Evolutionary conservation across 495 filamentous ascomycete genomes (phyloP).

Genomic region (Bryoglossum gracile): DNA sequence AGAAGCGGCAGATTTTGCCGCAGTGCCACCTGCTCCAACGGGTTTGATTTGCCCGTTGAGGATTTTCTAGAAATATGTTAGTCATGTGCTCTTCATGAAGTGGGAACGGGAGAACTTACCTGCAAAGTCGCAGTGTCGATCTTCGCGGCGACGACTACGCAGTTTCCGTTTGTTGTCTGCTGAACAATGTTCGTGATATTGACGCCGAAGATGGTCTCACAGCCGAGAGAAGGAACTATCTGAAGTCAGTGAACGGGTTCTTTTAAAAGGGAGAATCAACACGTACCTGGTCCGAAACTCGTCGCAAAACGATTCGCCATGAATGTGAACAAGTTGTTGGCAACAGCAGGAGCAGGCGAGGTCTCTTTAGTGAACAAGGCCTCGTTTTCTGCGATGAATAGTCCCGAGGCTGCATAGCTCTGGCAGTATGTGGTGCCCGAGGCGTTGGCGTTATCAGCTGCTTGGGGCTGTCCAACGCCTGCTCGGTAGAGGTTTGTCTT

Average conservation of each 20-base stretch:
- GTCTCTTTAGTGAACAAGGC: not conserved
- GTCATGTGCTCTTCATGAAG: not conserved
- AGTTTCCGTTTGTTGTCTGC: not conserved
- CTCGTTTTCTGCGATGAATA: not conserved
- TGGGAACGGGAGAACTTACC: too few species aligned
- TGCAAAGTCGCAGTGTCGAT: not conserved
- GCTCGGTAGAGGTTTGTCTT: conserved; percentile 3
- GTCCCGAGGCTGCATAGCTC: not conserved
- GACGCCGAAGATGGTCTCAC: not conserved
- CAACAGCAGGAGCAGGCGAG: not conserved
- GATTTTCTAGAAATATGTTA: not conserved
- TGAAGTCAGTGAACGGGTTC: not conserved
- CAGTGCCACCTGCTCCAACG: not conserved
- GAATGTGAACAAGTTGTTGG: conserved; percentile 2
- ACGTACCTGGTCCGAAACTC: not conserved
- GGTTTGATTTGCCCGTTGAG: not conserved
- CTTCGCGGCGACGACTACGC: not conserved
- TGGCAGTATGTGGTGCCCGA: conserved; percentile 2
- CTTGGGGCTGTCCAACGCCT: conserved; percentile 1
- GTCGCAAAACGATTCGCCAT: conserved; percentile 2
- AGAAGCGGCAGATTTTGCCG: not conserved
- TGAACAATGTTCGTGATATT: not conserved
- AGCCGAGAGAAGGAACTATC: not conserved
- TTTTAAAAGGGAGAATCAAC: not conserved
- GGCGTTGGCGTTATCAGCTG: not conserved